Evolutionary conservation across 331 rosid species (phyloP), one percentile per base, ranked within the genome.

Genomic region (Dryas integrifolia): DNA sequence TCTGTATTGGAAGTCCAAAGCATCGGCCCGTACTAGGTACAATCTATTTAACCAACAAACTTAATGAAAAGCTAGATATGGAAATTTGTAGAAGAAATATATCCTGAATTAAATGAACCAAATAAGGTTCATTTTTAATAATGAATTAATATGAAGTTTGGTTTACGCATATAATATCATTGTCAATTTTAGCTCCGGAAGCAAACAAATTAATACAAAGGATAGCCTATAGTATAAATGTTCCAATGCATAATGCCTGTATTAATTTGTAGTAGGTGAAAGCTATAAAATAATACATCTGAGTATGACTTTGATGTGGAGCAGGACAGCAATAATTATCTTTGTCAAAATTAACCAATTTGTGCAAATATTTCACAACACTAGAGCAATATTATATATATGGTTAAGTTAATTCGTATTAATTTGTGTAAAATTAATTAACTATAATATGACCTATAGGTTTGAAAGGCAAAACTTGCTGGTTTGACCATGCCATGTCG

Each of bases 101-200:
- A 79, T 87, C 58, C 74, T 51, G 84, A 82, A 85, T 78, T 89
- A 70, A 89, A 89, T 85, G 89, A 86, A 65, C 61, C 62, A 70
- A 77, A 26, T 72, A 72, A 72, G 40, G 69, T 65, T 73, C 70
- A 72, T 82, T 71, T 74, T 82, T 63, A 78, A 67, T 83, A 79
- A 82, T 70, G 82, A 74, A 74, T 81, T 53, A 76, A 53, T 81
- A 79, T 81, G 69, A 82, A 86, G 74, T 78, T 78, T 80, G 77
- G 63, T 76, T 62, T 47, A 65, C 63, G 52, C n/a, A 30, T 63
- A 72, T 18, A 72, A 80, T 74, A 87, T 85, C 85, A 49, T 80
- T 83, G 81, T 81, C 83, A 66, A 84, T 62, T 69, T 60, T 81
- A 68, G 24, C 24, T 21, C 24, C 24, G 24, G 75, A 86, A 81